Conservation (phyloP, 2,329 filamentous ascomycete genomes). For the Blastomyces gilchristii region DNA sequence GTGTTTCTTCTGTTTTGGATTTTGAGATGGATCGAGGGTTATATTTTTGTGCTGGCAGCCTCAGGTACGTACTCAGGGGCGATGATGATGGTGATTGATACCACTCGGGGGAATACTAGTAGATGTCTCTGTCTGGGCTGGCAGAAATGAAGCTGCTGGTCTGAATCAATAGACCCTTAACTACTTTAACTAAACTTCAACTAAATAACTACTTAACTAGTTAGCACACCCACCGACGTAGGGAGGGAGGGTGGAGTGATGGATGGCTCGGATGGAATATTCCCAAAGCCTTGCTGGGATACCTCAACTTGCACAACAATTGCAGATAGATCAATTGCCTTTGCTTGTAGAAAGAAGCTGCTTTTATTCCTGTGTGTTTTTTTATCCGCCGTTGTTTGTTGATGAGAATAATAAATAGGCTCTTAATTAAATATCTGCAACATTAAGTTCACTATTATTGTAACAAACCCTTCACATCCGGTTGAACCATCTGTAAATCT, state of each 20-base stretch:
- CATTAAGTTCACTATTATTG: not conserved
- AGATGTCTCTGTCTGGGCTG: not conserved
- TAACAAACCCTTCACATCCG: not conserved
- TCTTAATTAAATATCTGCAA: no score
- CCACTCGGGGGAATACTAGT: not conserved
- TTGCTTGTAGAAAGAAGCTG: no score
- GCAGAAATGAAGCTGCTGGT: constrained; percentile 1
- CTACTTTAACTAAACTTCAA: no score
- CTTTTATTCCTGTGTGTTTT: no score
- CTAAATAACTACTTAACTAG: not conserved
- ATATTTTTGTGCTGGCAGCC: not conserved
- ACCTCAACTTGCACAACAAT: not conserved
- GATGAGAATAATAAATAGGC: no score
- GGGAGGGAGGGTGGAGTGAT: not conserved
- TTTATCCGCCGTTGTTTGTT: not conserved
- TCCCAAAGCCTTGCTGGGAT: not conserved
- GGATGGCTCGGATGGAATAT: not conserved
- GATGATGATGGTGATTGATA: not conserved
- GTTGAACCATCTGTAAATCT: not conserved
- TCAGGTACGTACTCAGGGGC: not conserved
- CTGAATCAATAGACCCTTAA: not conserved
- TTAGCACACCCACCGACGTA: not conserved
- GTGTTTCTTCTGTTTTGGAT: not conserved
- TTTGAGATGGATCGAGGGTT: not conserved
- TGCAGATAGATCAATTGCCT: no score